These are phyloP conservation scores for Trichoderma gracile DNA, from an alignment of 2,329 filamentous ascomycete species.

Conservation along the genomic window DNA sequence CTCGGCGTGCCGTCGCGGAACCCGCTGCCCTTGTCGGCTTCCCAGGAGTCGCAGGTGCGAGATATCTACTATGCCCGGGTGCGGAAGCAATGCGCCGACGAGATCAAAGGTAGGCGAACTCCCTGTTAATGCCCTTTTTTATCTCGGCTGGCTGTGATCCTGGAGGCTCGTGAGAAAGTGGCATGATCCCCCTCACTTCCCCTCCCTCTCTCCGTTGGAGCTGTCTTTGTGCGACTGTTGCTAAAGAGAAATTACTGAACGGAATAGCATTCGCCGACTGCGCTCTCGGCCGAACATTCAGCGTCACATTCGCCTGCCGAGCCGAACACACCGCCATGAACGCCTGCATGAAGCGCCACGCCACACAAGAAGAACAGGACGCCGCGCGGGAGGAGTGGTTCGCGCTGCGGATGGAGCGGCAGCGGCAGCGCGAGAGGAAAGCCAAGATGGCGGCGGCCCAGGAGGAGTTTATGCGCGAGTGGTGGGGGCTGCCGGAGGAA, in stretches of 20 bases:
- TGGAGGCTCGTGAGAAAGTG: background rate
- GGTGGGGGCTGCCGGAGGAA: slow-evolving; percentile 64
- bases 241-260: no score
- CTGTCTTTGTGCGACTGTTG: no score
- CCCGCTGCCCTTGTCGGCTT: slow-evolving; percentile 78
- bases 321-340: slow-evolving; percentile 84
- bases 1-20: slow-evolving; percentile 64
- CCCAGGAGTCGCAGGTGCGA: slow-evolving; percentile 79
- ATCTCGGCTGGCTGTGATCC: background rate
- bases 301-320: slow-evolving; percentile 83
- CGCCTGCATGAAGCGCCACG: slow-evolving; percentile 84
- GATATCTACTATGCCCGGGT: slow-evolving; percentile 81
- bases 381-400: slow-evolving; percentile 94
- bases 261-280: slow-evolving; percentile 83
- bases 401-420: slow-evolving; percentile 68
- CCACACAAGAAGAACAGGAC: slow-evolving; percentile 82
- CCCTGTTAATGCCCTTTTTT: background rate
- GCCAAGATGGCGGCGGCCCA: slow-evolving; percentile 60
- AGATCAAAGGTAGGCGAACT: slow-evolving; percentile 66
- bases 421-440: slow-evolving; percentile 65
- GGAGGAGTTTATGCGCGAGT: slow-evolving; percentile 65
- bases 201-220: background rate
- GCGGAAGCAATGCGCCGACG: slow-evolving; percentile 69
- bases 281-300: slow-evolving; percentile 81
- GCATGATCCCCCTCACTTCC: slow-evolving; percentile 2